A percentile compares a stretch with the other conserved stretches of the same genome.
phyloP scores from a whole-genome alignment of 1,284 basidiomycete species.

The Schizophyllum commune region DNA sequence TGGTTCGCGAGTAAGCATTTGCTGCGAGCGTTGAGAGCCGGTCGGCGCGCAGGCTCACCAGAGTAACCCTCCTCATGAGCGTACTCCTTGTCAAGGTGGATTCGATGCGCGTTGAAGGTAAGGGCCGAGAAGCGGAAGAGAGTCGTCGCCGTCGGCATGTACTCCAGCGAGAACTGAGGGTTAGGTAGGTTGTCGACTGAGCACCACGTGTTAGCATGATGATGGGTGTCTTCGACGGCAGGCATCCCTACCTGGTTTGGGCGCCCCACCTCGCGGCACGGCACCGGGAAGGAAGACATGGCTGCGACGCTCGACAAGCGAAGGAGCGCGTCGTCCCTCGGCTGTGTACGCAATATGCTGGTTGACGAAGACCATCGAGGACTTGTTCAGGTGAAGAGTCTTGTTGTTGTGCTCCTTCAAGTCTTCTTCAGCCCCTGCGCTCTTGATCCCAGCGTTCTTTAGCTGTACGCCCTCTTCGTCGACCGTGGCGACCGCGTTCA shows the following conservation, averaged over 20 bases:
- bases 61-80: slow-evolving; percentile 68
- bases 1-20: slow-evolving; percentile 18
- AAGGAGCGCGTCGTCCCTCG: slow-evolving; percentile 30
- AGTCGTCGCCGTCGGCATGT: slow-evolving; percentile 60
- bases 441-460: background rate
- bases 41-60: slow-evolving; percentile 34
- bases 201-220: no score
- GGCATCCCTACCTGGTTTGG: slow-evolving; percentile 23
- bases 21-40: background rate
- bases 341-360: slow-evolving; percentile 48
- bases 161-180: slow-evolving; percentile 53
- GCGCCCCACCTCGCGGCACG: slow-evolving; percentile 7
- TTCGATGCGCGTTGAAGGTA: slow-evolving; percentile 72
- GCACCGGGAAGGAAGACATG: slow-evolving; percentile 61
- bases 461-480: background rate
- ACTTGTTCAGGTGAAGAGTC: slow-evolving; percentile 51
- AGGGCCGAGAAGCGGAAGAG: slow-evolving; percentile 82
- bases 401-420: slow-evolving; percentile 33
- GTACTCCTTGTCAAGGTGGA: slow-evolving; percentile 69
- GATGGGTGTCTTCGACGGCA: no score
- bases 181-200: slow-evolving; percentile 13
- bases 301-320: slow-evolving; percentile 58
- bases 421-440: background rate
- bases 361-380: slow-evolving; percentile 74
- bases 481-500: background rate